These are phyloP conservation scores for Saussurea involucrata DNA, from an alignment of 129 eudicot species.

Conservation along the genomic window DNA sequence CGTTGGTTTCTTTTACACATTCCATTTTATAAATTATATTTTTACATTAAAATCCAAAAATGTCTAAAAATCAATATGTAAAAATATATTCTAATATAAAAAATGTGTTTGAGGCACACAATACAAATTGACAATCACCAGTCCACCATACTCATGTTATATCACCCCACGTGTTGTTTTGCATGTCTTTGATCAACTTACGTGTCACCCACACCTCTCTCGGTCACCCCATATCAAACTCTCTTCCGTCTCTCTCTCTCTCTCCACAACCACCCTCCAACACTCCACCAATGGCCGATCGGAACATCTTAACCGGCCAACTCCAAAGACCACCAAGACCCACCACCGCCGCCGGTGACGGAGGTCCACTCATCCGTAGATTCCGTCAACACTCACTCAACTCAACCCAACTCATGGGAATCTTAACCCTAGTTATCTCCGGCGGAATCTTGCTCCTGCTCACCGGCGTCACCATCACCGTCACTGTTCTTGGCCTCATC, in stretches of 20 bases:
- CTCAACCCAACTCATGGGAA: slow-evolving; percentile 54
- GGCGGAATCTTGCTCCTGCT: slow-evolving; percentile 55
- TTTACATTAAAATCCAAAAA: not conserved
- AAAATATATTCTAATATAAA: not conserved
- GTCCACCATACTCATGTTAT: not conserved
- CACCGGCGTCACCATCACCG: slow-evolving; percentile 58
- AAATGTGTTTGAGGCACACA: not conserved
- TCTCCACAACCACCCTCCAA: not conserved
- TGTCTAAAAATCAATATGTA: not conserved
- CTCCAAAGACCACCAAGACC: slow-evolving; percentile 25
- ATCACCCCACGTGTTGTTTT: slow-evolving; percentile 45
- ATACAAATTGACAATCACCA: not conserved
- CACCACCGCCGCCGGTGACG: slow-evolving; percentile 10
- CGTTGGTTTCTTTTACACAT: too few relatives aligned
- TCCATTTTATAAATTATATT: too few relatives aligned
- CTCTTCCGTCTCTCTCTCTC: not conserved
- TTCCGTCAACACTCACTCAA: slow-evolving; percentile 48
- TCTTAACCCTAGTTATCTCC: slow-evolving; percentile 47
- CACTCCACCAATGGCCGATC: slow-evolving; percentile 47
- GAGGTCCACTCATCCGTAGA: slow-evolving; percentile 19
- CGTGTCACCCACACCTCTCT: slow-evolving; percentile 15
- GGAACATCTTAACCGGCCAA: slow-evolving; percentile 24
- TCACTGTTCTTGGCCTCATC: slow-evolving; percentile 37
- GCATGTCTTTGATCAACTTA: slow-evolving; percentile 33
- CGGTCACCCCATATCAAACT: not conserved